Evolutionary conservation across 257 asterid genomes (phyloP), one percentile per base, ranked within the genome.

Genomic region (Nicotiana obtusifolia): DNA sequence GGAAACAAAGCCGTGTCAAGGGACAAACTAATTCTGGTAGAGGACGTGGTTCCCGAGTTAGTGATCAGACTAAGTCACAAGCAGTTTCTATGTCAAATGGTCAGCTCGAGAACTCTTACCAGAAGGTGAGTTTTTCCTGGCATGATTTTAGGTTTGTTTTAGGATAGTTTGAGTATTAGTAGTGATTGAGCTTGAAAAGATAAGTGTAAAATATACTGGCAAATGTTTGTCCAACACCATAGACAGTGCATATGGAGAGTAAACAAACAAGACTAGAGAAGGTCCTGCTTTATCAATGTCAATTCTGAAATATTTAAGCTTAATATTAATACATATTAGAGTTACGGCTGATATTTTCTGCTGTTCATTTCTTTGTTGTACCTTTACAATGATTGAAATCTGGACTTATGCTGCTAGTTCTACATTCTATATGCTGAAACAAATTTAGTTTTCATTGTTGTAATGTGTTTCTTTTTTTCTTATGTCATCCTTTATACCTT

Each of bases 1-100:
- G 87, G 86, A 93, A 90, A 82, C 95, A 90, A 86, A 90, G 88
- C 85, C 98, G 98, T 87, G 89, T 92, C 8, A 91, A 91, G 90
- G 97, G 90, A 71, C 86, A 78, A 85, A 83, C 91, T 78, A 71
- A 87, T 88, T 88, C 98, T 68, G 93, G 93, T 76, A 92, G 98
- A 89, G 97, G 97, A 60, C 95, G 98, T 20, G 95, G 97, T 84
- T 66, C 84, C 81, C 92, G 97, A 82, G 91, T 64, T 82, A 82
- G 76, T 83, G 93, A 95, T 81, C 97, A 87, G 85, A 87, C 91
- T 57, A 94, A 78, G 88, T 80, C 64, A 81, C 93, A 83, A 78
- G 67, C 80, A 14, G 86, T 82, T 86, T 83, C 93, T 57, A 82
- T 90, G 49, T 85, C 91, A 82, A 91, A 91, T 85, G 97, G 93